Evolutionary conservation across 2,329 filamentous ascomycete genomes (phyloP).

Genomic region (Penicillium sclerotigenum): DNA sequence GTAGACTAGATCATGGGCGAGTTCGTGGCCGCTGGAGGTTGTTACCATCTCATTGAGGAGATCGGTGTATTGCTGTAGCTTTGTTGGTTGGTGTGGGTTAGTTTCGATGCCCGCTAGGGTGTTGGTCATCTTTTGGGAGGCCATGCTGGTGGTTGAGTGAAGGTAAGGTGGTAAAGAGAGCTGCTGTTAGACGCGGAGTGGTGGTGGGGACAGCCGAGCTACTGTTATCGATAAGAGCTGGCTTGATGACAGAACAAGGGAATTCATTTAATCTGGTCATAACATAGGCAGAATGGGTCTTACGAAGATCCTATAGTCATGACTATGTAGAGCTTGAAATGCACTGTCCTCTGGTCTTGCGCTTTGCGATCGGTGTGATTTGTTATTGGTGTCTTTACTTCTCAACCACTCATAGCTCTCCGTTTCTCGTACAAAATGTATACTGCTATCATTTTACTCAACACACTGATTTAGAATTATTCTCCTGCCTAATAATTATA

Average conservation of each 20-base stretch:
- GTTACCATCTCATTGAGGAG: constrained; percentile 57
- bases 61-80: constrained; percentile 55
- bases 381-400: neutral
- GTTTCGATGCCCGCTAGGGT: constrained; percentile 52
- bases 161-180: neutral
- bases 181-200: neutral
- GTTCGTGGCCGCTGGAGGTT: constrained; percentile 44
- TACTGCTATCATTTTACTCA: neutral
- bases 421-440: neutral
- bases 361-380: neutral
- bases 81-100: constrained; percentile 47
- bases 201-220: constrained; percentile 1
- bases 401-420: neutral
- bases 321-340: neutral
- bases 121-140: constrained; percentile 49
- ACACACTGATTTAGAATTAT: neutral
- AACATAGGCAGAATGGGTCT: neutral
- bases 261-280: neutral
- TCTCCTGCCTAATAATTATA: neutral
- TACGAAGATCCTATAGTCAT: too few species aligned
- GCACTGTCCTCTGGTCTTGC: neutral
- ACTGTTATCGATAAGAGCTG: constrained; percentile 9
- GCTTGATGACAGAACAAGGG: neutral
- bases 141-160: constrained; percentile 37
- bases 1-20: constrained; percentile 62